These are phyloP conservation scores for Aspergillus asperescens DNA, from an alignment of 495 filamentous ascomycete species.

Conservation along the genomic window DNA sequence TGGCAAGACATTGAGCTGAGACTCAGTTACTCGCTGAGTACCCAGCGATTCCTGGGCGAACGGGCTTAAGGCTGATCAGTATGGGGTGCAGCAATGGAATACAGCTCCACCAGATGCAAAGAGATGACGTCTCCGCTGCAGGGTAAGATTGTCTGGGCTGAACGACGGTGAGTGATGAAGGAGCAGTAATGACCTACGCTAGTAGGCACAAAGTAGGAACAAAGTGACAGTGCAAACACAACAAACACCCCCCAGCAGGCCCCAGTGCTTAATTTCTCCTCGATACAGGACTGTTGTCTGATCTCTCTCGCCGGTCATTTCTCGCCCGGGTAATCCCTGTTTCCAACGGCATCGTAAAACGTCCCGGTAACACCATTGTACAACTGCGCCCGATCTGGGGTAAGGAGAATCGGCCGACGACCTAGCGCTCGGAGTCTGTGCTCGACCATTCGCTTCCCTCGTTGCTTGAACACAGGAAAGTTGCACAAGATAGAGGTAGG, in stretches of 20 bases:
- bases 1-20: neutral
- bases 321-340: slow-evolving; percentile 7
- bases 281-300: slow-evolving; percentile 11
- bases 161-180: neutral
- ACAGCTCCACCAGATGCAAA: neutral
- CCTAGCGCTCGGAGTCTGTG: slow-evolving; percentile 8
- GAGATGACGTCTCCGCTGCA: neutral
- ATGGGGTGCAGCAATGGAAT: neutral
- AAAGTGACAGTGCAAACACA: slow-evolving; percentile 1
- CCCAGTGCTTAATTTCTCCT: neutral
- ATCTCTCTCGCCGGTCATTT: slow-evolving; percentile 2
- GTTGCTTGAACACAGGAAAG: neutral
- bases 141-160: neutral
- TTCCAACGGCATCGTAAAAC: slow-evolving; percentile 17
- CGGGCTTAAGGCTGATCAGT: neutral
- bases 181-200: no score
- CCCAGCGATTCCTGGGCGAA: neutral
- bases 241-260: no score
- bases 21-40: neutral
- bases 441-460: slow-evolving; percentile 1
- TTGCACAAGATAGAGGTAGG: slow-evolving; percentile 6
- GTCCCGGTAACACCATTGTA: slow-evolving; percentile 12
- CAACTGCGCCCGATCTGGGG: slow-evolving; percentile 18
- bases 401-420: slow-evolving; percentile 6
- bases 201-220: no score